Percentiles rank a stretch among this genome's conserved stretches.
These are phyloP conservation scores for Laetiporus sulphureus DNA, from an alignment of 1,284 basidiomycete genomes.

Conservation along the genomic window DNA sequence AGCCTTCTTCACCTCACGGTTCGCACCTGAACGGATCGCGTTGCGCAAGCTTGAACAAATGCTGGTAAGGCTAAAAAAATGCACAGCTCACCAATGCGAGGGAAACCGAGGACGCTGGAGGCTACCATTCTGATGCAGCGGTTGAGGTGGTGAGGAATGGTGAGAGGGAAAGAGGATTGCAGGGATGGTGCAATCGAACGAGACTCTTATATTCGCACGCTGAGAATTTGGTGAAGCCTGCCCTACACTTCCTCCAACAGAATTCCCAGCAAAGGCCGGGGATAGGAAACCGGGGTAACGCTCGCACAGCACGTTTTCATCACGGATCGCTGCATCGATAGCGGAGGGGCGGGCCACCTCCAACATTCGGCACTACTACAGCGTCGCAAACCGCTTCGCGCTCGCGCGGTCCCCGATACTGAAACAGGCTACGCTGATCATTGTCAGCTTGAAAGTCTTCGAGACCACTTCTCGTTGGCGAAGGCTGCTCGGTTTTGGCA, in stretches of 20 bases:
- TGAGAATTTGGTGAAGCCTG: constrained; percentile 14
- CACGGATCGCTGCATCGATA: constrained; percentile 4
- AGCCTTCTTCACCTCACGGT: constrained; percentile 98
- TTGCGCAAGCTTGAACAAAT: neutral
- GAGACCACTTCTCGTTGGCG: no score
- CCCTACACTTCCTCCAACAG: neutral
- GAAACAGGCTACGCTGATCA: no score
- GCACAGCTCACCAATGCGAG: constrained; percentile 75
- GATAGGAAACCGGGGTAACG: neutral
- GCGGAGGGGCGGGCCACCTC: no score
- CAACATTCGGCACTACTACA: no score
- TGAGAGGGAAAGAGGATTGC: constrained; percentile 19
- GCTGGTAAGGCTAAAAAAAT: constrained; percentile 15
- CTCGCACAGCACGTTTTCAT: constrained; percentile 3
- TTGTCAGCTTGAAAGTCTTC: no score
- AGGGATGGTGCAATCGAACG: constrained; percentile 10
- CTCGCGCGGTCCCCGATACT: no score
- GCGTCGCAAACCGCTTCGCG: no score
- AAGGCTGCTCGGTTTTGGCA: no score
- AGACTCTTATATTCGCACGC: constrained; percentile 9
- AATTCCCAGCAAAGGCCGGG: neutral
- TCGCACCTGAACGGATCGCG: constrained; percentile 52
- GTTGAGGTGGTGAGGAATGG: constrained; percentile 18
- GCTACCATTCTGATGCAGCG: constrained; percentile 48
- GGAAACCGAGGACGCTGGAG: constrained; percentile 94